These are phyloP conservation scores for Fremontodendron californicum DNA, from an alignment of 345 rosid species.

Conservation along the genomic window DNA sequence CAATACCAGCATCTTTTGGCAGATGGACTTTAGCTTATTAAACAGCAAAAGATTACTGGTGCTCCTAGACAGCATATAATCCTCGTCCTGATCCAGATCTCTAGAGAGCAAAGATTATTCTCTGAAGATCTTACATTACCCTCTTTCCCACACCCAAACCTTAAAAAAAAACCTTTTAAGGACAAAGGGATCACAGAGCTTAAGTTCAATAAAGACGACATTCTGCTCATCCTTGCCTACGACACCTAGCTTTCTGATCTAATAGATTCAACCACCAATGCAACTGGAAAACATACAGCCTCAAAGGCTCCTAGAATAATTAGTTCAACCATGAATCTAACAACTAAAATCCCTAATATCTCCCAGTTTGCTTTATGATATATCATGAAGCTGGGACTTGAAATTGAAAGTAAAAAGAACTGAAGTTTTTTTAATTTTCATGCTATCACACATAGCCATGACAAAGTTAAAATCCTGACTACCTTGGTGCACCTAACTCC, in stretches of 20 bases:
- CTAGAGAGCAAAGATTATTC: not conserved
- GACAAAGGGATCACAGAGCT: too few species aligned
- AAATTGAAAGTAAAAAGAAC: not conserved
- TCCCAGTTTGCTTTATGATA: not conserved
- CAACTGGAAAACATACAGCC: not conserved
- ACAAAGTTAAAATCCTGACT: not conserved
- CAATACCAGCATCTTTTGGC: not conserved
- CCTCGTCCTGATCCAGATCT: not conserved
- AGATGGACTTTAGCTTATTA: not conserved
- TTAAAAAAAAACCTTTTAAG: too few species aligned
- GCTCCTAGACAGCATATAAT: not conserved
- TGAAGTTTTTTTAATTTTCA: not conserved
- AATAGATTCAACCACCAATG: not conserved
- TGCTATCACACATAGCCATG: not conserved
- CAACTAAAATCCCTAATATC: not conserved
- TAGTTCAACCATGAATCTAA: conserved; percentile 7
- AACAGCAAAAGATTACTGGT: not conserved
- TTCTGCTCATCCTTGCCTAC: not conserved
- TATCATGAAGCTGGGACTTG: not conserved
- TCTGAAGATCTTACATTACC: not conserved
- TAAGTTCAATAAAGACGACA: not conserved
- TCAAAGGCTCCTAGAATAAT: not conserved
- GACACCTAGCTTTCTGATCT: not conserved
- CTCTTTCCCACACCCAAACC: too few species aligned
- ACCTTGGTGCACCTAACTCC: not conserved